A percentile compares a stretch with the other conserved stretches of the same genome.
Evolutionary conservation across 768 basidiomycete species (phyloP).

Genomic region (Amanita molliuscula): DNA sequence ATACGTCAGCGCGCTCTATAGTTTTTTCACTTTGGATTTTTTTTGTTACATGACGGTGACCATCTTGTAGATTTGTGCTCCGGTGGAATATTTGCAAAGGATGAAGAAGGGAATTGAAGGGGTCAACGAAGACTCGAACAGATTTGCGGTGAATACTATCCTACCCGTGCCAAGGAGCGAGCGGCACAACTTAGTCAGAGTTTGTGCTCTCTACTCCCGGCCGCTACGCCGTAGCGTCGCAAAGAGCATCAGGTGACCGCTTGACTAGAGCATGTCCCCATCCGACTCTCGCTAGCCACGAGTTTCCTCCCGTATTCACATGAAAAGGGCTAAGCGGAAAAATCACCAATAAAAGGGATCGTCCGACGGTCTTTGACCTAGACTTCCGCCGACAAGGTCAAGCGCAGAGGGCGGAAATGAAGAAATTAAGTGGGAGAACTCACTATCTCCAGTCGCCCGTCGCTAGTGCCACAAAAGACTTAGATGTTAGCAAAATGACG

Average conservation of each 20-base stretch:
- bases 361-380: not conserved
- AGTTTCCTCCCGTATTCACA: not conserved
- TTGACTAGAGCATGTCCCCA: not conserved
- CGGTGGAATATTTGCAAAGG: too few species aligned
- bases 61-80: too few species aligned
- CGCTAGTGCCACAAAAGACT: not conserved
- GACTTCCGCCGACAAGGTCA: not conserved
- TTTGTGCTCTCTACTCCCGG: not conserved
- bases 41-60: too few species aligned
- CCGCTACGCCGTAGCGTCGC: not conserved
- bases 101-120: not conserved
- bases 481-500: too few species aligned
- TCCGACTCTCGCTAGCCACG: not conserved
- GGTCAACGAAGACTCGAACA: not conserved
- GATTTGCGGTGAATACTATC: not conserved
- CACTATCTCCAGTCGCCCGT: not conserved
- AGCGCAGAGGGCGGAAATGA: not conserved
- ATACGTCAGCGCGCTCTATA: not conserved
- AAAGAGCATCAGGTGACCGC: not conserved
- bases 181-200: not conserved
- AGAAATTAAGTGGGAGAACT: not conserved
- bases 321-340: not conserved
- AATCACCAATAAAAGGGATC: not conserved
- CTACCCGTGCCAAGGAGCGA: not conserved
- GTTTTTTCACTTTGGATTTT: not conserved